phyloP scores from a whole-genome alignment of 441 rosid species.

The Daphne laureola region DNA sequence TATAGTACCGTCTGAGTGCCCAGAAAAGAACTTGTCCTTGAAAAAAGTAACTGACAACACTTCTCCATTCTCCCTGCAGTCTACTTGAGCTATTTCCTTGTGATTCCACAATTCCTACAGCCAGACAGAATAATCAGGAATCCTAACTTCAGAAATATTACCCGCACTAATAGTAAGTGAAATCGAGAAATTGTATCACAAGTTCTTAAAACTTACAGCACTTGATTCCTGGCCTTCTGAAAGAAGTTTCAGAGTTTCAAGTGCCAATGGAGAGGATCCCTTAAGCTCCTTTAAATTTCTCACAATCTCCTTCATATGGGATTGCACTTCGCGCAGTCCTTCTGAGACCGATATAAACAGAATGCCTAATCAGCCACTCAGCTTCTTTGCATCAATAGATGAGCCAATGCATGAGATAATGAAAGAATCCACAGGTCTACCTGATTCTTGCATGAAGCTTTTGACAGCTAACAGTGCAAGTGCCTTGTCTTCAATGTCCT shows the following conservation, averaged over 20 bases:
- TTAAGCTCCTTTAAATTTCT: conserved; percentile 58
- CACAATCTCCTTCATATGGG: conserved; percentile 45
- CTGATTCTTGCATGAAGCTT: conserved; percentile 54
- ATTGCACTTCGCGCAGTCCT: conserved; percentile 39
- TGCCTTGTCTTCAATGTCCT: conserved; percentile 46
- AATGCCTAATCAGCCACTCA: background rate
- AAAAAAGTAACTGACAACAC: conserved; percentile 42
- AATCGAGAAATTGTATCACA: background rate
- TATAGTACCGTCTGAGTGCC: conserved; percentile 77
- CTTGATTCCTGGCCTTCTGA: conserved; percentile 51
- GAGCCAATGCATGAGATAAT: background rate
- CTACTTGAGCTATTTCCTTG: conserved; percentile 53
- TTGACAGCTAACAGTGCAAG: conserved; percentile 61
- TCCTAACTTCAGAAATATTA: background rate
- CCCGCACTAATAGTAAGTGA: background rate
- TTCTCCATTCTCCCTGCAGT: conserved; percentile 53
- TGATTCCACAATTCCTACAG: conserved; percentile 66
- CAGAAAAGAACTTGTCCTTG: conserved; percentile 60
- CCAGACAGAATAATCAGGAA: conserved; percentile 8
- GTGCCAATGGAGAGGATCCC: conserved; percentile 49
- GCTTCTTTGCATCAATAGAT: background rate
- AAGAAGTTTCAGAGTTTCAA: conserved; percentile 51
- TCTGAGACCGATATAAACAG: conserved; percentile 27
- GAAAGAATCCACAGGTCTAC: conserved; percentile 23
- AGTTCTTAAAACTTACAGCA: conserved; percentile 37